Percentiles rank a stretch among this genome's conserved stretches.
Conservation (phyloP, 495 filamentous ascomycete species). For the Darksidea phi region DNA sequence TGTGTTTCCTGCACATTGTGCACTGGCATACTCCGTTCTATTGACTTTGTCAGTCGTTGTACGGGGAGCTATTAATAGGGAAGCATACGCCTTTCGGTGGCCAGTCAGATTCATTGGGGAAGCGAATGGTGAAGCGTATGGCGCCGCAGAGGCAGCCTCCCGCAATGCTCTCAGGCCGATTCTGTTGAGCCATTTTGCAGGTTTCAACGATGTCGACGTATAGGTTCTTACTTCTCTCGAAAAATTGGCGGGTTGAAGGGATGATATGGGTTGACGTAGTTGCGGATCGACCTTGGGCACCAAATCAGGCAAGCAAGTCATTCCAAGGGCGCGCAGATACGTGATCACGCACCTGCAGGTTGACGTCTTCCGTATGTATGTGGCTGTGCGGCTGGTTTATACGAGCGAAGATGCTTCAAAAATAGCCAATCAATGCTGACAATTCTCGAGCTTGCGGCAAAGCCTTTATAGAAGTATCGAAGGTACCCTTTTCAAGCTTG, state of each 20-base stretch:
- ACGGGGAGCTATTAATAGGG: neutral
- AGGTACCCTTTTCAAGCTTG: too few relatives aligned
- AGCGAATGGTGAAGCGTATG: constrained; percentile 44
- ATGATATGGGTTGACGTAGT: neutral
- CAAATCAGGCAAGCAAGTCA: neutral
- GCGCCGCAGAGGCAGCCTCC: constrained; percentile 49
- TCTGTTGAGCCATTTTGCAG: constrained; percentile 1
- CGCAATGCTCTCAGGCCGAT: constrained; percentile 35
- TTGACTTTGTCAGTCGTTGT: neutral
- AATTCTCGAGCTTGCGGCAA: too few relatives aligned
- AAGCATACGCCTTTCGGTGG: constrained; percentile 34
- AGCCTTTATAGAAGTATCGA: too few relatives aligned
- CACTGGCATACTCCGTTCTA: constrained; percentile 47
- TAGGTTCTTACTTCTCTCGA: neutral
- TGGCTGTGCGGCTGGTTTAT: too few relatives aligned
- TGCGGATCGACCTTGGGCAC: neutral
- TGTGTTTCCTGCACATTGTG: constrained; percentile 48
- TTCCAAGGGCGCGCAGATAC: neutral
- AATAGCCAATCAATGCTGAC: too few relatives aligned
- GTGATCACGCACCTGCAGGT: neutral
- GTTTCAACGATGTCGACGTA: neutral
- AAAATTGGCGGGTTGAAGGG: neutral
- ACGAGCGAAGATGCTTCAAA: too few relatives aligned
- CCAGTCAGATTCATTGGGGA: constrained; percentile 41
- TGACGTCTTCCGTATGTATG: too few relatives aligned